Evolutionary conservation across 192 early-diverging fungal species (phyloP), one percentile per base, ranked within the genome.

Genomic region (Backusella tuberculispora): DNA sequence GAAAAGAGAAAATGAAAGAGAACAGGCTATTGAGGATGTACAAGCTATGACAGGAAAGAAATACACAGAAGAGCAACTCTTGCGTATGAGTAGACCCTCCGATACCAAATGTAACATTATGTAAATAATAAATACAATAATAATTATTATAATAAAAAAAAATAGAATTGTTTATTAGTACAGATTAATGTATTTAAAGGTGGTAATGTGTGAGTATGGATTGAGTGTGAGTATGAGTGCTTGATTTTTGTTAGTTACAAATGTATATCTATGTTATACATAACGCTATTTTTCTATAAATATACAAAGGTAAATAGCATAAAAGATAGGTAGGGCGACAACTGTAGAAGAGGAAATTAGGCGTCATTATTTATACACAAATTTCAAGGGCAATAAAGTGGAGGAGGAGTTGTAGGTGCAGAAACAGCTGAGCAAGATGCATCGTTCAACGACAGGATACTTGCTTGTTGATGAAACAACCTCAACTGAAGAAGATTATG

Each of bases 1-100:
- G 76, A 88, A 89, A 66, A 81, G 76, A 56, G 92, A 92, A 0
- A 89, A 85, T 26, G 87, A 88, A 64, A 83, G 83, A 37, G 92
- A 94, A 67, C 87, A 90, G 15, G 90, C 89, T 0, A 83, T 83
- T 6, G 90, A 92, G 43, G 92, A 93, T 72, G 76, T 92, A 46
- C 72, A 86, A 26, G 85, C 82, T 0, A 78, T 93, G 19, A 80
- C 87, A 48, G 80, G 82, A 12, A 84, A 77, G 5, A 69, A 19
- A 7, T 80, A 71, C 43, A 63, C 75, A 24, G 63, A 64, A 24
- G 79, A 80, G 21, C 75, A 80, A 56, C 17, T 80, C 12, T 45
- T 70, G 10, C 65, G 72, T 6, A 76, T 80, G 79, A 65, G 69
- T 42, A 60, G 64, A 21, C 42, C 67, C 41, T 53, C 64, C 9